A percentile compares a stretch with the other conserved stretches of the same genome.
Conservation (phyloP, 495 filamentous ascomycete genomes). For the Annulohypoxylon moriforme region DNA sequence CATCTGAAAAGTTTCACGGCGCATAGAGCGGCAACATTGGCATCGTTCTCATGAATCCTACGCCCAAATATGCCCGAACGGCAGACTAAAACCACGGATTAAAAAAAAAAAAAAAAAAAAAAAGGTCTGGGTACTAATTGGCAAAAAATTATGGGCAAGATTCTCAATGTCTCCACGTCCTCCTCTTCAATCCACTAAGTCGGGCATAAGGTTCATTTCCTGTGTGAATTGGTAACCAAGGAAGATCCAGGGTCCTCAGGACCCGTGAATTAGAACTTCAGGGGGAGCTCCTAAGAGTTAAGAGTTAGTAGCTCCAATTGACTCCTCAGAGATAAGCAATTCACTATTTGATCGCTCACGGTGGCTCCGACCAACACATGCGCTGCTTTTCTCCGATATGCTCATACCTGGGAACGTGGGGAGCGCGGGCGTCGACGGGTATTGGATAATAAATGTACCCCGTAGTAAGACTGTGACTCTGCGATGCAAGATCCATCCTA, state of each 20-base stretch:
- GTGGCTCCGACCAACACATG: constrained; percentile 38
- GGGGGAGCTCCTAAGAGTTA: constrained; percentile 11
- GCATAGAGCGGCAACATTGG: constrained; percentile 33
- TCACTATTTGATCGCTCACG: constrained; percentile 25
- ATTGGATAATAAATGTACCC: constrained; percentile 37
- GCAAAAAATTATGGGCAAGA: constrained; percentile 22
- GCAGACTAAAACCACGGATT: constrained; percentile 7
- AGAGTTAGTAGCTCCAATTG: constrained; percentile 29
- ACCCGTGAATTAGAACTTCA: constrained; percentile 29
- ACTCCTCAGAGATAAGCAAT: constrained; percentile 38
- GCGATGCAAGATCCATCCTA: constrained; percentile 35
- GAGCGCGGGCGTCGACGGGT: constrained; percentile 22
- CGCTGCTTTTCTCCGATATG: constrained; percentile 45
- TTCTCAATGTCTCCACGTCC: constrained; percentile 31
- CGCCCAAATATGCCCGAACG: constrained; percentile 25
- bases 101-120: constrained; percentile 14
- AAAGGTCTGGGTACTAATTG: constrained; percentile 22
- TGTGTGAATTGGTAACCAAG: constrained; percentile 23
- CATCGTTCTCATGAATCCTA: constrained; percentile 17
- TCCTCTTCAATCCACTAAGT: constrained; percentile 19
- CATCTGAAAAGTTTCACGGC: constrained; percentile 23
- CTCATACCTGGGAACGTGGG: constrained; percentile 37
- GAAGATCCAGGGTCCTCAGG: constrained; percentile 29
- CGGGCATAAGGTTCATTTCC: constrained; percentile 13
- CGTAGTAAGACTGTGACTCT: constrained; percentile 44